Conservation (phyloP, 139 green algal genomes). For the Microglena sp. region DNA sequence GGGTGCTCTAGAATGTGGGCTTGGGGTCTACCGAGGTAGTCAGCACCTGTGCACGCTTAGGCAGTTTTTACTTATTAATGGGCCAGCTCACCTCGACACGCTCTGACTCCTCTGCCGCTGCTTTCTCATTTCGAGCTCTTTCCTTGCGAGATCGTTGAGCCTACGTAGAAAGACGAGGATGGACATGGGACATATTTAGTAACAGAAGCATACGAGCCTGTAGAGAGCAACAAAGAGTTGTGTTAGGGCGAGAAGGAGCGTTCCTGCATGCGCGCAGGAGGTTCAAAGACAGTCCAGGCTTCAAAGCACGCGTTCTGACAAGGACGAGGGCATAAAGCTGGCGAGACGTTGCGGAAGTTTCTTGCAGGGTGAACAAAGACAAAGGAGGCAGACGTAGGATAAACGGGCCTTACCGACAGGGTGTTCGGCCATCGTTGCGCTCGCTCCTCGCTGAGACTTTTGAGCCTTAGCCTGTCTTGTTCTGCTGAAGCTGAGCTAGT, state of each 20-base stretch:
- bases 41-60: background rate
- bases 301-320: too few species aligned
- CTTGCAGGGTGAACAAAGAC: background rate
- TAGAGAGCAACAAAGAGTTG: background rate
- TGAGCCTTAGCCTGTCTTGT: constrained; percentile 37
- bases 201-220: background rate
- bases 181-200: background rate
- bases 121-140: constrained; percentile 26
- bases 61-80: background rate
- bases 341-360: background rate
- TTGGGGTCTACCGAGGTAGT: background rate
- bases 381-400: too few species aligned
- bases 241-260: background rate
- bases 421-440: constrained; percentile 61
- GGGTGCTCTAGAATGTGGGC: too few species aligned
- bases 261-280: background rate
- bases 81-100: constrained; percentile 31
- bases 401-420: constrained; percentile 26
- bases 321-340: background rate
- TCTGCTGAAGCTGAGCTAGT: too few species aligned
- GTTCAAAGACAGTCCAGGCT: background rate
- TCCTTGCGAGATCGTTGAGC: constrained; percentile 52
- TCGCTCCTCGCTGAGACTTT: constrained; percentile 45
- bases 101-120: constrained; percentile 48
- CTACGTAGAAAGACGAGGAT: constrained; percentile 15